phyloP scores from a whole-genome alignment of 148 eudicot genomes.

The Dysphania ambrosioides region DNA sequence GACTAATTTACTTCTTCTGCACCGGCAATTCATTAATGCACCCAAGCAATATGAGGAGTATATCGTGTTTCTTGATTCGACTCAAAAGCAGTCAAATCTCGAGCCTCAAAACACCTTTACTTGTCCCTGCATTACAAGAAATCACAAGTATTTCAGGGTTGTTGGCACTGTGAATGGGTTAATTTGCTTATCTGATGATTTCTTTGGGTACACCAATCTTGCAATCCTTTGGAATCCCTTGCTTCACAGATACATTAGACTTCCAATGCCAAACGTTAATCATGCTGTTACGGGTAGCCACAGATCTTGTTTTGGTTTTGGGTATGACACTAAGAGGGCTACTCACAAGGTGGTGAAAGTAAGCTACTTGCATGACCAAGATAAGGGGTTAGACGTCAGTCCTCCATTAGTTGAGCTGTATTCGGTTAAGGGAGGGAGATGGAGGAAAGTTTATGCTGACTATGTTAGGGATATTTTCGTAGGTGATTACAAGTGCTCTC shows the following conservation, averaged over 20 bases:
- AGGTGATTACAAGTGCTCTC: conserved; percentile 17
- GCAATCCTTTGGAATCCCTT: not conserved
- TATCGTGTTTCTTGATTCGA: not conserved
- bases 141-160: not conserved
- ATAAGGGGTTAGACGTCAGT: not conserved
- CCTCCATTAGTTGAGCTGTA: conserved; percentile 19
- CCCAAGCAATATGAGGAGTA: conserved; percentile 14
- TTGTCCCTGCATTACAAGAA: not conserved
- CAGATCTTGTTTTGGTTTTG: conserved; percentile 8
- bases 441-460: conserved; percentile 16
- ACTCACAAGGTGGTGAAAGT: conserved; percentile 17
- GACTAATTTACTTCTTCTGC: conserved; percentile 6
- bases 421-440: conserved; percentile 5
- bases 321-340: not conserved
- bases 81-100: not conserved
- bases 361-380: not conserved
- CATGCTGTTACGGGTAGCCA: not conserved
- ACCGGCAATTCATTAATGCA: conserved; percentile 7
- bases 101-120: not conserved
- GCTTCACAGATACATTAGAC: conserved; percentile 16
- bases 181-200: conserved; percentile 22
- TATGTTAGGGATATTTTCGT: conserved; percentile 5
- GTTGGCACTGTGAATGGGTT: conserved; percentile 23
- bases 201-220: not conserved
- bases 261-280: not conserved